These are phyloP conservation scores for Globisporangium splendens DNA, from an alignment of 352 stramenopile genomes.

Conservation along the genomic window DNA sequence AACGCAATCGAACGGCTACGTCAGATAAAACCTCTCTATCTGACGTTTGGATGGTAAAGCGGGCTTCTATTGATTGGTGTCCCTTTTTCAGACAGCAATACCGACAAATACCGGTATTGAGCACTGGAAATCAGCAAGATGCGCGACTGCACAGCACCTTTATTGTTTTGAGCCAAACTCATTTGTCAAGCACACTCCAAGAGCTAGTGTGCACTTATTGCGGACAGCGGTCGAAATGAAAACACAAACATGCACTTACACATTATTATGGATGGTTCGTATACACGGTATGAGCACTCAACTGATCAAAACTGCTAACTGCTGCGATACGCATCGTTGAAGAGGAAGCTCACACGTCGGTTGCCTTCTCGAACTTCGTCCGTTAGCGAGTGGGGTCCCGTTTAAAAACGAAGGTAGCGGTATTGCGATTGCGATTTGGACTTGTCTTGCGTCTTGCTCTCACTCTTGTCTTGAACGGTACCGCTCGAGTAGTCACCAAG, in stretches of 20 bases:
- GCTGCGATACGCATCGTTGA: neutral
- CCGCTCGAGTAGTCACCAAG: conserved; percentile 9
- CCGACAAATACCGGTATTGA: no score
- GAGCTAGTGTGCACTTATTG: no score
- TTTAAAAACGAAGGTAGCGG: conserved; percentile 14
- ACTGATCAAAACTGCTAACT: neutral
- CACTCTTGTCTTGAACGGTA: conserved; percentile 8
- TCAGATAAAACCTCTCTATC: no score
- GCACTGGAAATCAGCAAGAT: no score
- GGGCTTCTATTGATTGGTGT: no score
- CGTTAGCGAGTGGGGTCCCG: conserved; percentile 6
- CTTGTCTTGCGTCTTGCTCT: conserved; percentile 1
- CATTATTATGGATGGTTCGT: neutral
- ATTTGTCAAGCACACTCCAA: no score
- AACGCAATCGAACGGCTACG: no score
- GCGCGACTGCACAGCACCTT: neutral
- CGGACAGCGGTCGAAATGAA: neutral
- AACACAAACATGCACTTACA: neutral
- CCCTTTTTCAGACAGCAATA: no score
- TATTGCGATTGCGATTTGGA: conserved; percentile 13
- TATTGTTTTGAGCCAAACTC: neutral
- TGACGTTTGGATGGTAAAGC: no score
- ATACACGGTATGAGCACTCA: neutral
- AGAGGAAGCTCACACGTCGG: neutral
- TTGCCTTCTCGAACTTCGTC: conserved; percentile 11